Percentiles rank a stretch among this genome's conserved stretches.
Evolutionary conservation across 768 basidiomycete species (phyloP).

Genomic region (Macrolepiota fuliginosa): DNA sequence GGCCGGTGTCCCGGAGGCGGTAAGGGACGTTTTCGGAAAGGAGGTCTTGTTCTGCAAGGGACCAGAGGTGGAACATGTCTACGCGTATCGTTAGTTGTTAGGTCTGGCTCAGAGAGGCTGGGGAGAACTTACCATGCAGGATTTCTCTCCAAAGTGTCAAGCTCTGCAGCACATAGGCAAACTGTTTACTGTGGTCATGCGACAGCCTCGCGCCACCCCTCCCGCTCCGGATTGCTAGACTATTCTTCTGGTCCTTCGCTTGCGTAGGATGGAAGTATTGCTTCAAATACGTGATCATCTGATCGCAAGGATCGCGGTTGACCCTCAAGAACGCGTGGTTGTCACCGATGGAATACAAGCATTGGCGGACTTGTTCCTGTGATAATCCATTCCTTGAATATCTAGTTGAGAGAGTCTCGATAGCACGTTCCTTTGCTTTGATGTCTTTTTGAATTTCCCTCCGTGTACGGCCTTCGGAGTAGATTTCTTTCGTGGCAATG

Average conservation of each 20-base stretch:
- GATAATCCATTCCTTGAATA: constrained; percentile 58
- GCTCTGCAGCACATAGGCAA: constrained; percentile 83
- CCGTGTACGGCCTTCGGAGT: constrained; percentile 66
- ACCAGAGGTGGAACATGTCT: constrained; percentile 92
- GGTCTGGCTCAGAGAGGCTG: background rate
- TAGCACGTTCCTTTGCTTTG: constrained; percentile 80
- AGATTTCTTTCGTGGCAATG: constrained; percentile 80
- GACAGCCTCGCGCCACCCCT: constrained; percentile 77
- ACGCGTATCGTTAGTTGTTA: background rate
- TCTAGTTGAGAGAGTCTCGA: constrained; percentile 66
- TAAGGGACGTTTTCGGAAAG: constrained; percentile 74
- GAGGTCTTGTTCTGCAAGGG: constrained; percentile 75
- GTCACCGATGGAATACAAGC: constrained; percentile 86
- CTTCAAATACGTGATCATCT: constrained; percentile 76
- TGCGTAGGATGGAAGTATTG: constrained; percentile 75
- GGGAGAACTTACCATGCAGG: constrained; percentile 57
- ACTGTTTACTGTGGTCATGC: constrained; percentile 84
- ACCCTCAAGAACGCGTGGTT: constrained; percentile 86
- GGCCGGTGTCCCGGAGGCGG: constrained; percentile 84
- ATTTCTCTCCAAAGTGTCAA: constrained; percentile 87
- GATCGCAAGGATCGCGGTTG: constrained; percentile 87
- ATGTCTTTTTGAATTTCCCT: constrained; percentile 85
- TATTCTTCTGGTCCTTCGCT: constrained; percentile 59
- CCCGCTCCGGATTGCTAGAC: constrained; percentile 79
- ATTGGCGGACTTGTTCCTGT: constrained; percentile 71